Evolutionary conservation across 345 rosid genomes (phyloP).

Genomic region (Citrus mangshanensis): DNA sequence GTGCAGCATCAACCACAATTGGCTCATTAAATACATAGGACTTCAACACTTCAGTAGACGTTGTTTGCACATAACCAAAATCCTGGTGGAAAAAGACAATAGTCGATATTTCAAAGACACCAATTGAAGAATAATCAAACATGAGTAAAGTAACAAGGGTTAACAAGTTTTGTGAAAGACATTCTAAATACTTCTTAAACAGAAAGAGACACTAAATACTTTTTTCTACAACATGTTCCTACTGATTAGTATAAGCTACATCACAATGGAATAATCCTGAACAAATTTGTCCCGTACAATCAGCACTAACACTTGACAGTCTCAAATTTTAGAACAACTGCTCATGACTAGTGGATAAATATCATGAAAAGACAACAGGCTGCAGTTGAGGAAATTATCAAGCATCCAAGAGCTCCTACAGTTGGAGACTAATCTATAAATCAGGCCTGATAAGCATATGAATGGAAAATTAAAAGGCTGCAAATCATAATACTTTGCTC

Average conservation of each 20-base stretch:
- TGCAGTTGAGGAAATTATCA: neutral
- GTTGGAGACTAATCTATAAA: neutral
- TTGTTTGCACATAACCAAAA: conserved; percentile 97
- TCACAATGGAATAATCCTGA: neutral
- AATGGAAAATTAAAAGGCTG: neutral
- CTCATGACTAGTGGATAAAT: neutral
- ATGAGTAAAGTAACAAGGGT: neutral
- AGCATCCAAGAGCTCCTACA: neutral
- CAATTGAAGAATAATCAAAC: conserved; percentile 1
- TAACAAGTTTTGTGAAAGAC: neutral
- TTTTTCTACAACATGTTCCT: neutral
- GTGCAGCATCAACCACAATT: conserved; percentile 74
- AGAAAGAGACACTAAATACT: neutral
- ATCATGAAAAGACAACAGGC: neutral
- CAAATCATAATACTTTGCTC: neutral
- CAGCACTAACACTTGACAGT: neutral
- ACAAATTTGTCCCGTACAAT: neutral
- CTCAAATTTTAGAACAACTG: neutral
- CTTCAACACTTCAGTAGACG: conserved; percentile 90
- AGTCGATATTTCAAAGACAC: neutral
- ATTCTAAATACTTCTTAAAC: neutral
- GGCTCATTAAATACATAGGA: conserved; percentile 96
- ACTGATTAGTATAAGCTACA: neutral
- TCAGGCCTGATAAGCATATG: neutral
- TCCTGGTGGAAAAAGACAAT: conserved; percentile 49